These are phyloP conservation scores for Kodamaea fungicola DNA, from an alignment of 1,139 yeast genomes.

Conservation along the genomic window DNA sequence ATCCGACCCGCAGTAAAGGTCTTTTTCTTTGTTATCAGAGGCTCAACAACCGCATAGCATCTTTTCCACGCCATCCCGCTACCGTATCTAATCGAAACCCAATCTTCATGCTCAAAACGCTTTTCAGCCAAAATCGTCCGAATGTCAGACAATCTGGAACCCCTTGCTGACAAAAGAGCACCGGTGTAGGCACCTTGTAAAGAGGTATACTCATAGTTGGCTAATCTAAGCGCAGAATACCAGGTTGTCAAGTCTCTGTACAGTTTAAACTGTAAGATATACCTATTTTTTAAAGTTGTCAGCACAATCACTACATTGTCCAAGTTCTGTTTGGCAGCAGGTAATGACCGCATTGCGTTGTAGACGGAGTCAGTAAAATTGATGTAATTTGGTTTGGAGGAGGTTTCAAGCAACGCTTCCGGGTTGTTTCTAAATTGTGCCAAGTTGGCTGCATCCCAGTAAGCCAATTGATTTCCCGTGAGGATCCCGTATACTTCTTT, in stretches of 20 bases:
- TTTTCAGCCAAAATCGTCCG: conserved; percentile 81
- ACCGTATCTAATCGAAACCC: conserved; percentile 93
- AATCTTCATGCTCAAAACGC: conserved; percentile 83
- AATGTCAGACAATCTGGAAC: conserved; percentile 81
- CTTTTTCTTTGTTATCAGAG: conserved; percentile 46
- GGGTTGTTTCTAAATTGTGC: conserved; percentile 52
- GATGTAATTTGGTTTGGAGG: conserved; percentile 79
- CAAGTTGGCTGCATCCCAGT: conserved; percentile 84
- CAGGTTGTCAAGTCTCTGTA: conserved; percentile 55
- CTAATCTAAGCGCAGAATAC: conserved; percentile 78
- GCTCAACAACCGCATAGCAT: conserved; percentile 90
- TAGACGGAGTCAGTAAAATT: conserved; percentile 91
- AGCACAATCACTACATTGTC: conserved; percentile 81
- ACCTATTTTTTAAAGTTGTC: conserved; percentile 87
- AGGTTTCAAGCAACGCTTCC: conserved; percentile 49
- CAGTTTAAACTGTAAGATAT: conserved; percentile 70
- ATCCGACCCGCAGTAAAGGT: conserved; percentile 53
- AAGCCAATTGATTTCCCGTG: conserved; percentile 85
- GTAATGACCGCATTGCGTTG: conserved; percentile 63
- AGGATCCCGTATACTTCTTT: conserved; percentile 88
- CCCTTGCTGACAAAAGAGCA: conserved; percentile 83
- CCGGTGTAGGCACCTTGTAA: conserved; percentile 96
- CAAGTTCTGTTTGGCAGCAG: conserved; percentile 60
- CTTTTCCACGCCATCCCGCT: conserved; percentile 98
- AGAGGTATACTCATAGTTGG: conserved; percentile 74